A percentile compares a stretch with the other conserved stretches of the same genome.
Conservation (phyloP, 139 green algal genomes). For the Closterium sp. region DNA sequence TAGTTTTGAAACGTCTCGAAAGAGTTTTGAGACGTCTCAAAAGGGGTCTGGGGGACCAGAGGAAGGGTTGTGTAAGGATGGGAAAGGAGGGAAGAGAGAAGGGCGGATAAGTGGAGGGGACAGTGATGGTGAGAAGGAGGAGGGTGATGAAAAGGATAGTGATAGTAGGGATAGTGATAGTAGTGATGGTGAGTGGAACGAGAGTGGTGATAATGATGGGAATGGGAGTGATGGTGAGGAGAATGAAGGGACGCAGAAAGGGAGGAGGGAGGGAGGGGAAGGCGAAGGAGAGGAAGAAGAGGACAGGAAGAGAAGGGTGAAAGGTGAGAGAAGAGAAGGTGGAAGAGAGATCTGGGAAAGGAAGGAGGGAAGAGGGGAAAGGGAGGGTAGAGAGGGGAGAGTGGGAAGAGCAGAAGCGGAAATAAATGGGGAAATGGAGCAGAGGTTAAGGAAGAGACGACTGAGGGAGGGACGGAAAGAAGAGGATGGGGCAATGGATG, state of each 20-base stretch:
- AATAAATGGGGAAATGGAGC: neutral
- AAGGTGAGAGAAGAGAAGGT: neutral
- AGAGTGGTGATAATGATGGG: neutral
- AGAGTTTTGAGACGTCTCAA: too few relatives aligned
- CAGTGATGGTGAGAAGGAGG: too few relatives aligned
- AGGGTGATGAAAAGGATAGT: too few relatives aligned
- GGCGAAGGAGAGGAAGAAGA: neutral
- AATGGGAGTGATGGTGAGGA: neutral
- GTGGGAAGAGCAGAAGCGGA: too few relatives aligned
- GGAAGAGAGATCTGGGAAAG: too few relatives aligned
- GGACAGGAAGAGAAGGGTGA: neutral
- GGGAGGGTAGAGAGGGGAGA: too few relatives aligned
- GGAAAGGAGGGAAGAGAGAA: too few relatives aligned
- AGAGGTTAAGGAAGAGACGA: neutral
- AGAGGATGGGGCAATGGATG: neutral
- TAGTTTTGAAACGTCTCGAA: too few relatives aligned
- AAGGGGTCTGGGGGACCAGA: too few relatives aligned
- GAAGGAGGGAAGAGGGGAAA: too few relatives aligned
- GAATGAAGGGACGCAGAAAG: neutral
- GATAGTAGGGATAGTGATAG: neutral
- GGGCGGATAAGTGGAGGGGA: too few relatives aligned
- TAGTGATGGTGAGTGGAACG: neutral
- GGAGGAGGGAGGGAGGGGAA: neutral
- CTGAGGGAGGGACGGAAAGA: neutral
- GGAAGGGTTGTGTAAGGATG: too few relatives aligned